Evolutionary conservation across 495 filamentous ascomycete genomes (phyloP).

Genomic region (Friedmanniomyces simplex): DNA sequence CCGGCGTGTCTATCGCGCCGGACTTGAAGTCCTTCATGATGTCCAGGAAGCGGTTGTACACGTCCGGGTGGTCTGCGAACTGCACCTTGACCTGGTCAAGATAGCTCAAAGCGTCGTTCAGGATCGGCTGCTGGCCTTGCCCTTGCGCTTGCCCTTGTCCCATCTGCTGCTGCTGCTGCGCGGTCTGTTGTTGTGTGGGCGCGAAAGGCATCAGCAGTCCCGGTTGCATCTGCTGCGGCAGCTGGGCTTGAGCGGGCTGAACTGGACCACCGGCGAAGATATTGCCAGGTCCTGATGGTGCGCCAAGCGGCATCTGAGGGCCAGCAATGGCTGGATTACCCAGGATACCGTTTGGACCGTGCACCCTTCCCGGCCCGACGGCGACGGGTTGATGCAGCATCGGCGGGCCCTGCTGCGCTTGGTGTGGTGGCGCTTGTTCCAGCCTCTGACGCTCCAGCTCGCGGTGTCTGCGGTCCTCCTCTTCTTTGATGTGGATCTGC

Average conservation of each 20-base stretch:
- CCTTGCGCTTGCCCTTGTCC: constrained; percentile 18
- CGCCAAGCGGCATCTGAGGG: constrained; percentile 47
- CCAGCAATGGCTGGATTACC: constrained; percentile 53
- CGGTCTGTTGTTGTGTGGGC: constrained; percentile 6
- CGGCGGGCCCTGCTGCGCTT: constrained; percentile 64
- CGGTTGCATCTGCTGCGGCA: constrained; percentile 37
- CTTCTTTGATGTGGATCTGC: constrained; percentile 35
- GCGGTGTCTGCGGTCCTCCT: constrained; percentile 48
- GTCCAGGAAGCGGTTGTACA: constrained; percentile 95
- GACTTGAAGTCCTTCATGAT: constrained; percentile 99
- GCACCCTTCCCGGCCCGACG: constrained; percentile 52
- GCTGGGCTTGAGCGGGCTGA: constrained; percentile 47
- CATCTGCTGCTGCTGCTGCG: constrained; percentile 22
- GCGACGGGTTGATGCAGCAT: constrained; percentile 90
- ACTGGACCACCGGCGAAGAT: constrained; percentile 58
- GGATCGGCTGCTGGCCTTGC: constrained; percentile 81
- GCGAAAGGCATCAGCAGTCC: constrained; percentile 30
- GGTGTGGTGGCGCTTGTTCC: constrained; percentile 52
- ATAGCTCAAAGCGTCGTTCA: constrained; percentile 96
- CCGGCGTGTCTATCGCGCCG: constrained; percentile 96
- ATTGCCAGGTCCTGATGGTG: constrained; percentile 51
- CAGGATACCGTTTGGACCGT: constrained; percentile 77
- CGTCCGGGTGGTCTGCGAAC: constrained; percentile 92
- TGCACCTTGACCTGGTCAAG: constrained; percentile 98
- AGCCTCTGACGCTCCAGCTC: constrained; percentile 47